phyloP scores from a whole-genome alignment of 192 early-diverging fungal genomes.

The Coemansia sp. region DNA sequence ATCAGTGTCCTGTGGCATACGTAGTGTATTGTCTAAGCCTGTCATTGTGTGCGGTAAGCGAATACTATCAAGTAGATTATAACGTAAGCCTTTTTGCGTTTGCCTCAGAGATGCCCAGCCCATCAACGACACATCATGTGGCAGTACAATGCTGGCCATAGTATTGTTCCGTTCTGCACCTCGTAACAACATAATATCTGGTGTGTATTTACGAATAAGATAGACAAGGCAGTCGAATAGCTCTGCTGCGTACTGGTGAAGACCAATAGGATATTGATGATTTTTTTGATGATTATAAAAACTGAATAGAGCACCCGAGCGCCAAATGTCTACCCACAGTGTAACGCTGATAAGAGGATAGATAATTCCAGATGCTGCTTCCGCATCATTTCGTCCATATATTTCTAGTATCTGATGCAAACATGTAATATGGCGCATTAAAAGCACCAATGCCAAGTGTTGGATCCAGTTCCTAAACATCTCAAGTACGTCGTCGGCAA shows the following conservation, averaged over 20 bases:
- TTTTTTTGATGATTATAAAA: not conserved
- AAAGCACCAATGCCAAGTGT: constrained; percentile 30
- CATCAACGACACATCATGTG: constrained; percentile 38
- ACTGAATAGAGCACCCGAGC: constrained; percentile 12
- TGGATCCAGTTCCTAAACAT: constrained; percentile 11
- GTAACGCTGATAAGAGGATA: constrained; percentile 34
- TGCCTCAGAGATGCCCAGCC: constrained; percentile 36
- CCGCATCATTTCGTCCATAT: not conserved
- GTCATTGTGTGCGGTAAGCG: not conserved
- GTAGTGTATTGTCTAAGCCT: not conserved
- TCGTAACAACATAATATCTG: constrained; percentile 1
- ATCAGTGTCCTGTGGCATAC: not conserved
- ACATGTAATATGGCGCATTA: constrained; percentile 25
- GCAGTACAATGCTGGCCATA: constrained; percentile 22
- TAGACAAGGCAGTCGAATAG: constrained; percentile 13
- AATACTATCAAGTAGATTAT: constrained; percentile 8
- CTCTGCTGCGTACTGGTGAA: not conserved
- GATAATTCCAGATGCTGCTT: not conserved
- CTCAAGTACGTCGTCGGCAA: not conserved
- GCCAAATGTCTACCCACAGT: constrained; percentile 50
- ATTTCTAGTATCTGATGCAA: constrained; percentile 22
- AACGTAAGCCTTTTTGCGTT: constrained; percentile 22
- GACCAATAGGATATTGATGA: not conserved
- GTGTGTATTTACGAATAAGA: constrained; percentile 7
- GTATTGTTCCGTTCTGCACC: not conserved